phyloP scores from a whole-genome alignment of 441 rosid genomes.

The Pelargonium citronellum region DNA sequence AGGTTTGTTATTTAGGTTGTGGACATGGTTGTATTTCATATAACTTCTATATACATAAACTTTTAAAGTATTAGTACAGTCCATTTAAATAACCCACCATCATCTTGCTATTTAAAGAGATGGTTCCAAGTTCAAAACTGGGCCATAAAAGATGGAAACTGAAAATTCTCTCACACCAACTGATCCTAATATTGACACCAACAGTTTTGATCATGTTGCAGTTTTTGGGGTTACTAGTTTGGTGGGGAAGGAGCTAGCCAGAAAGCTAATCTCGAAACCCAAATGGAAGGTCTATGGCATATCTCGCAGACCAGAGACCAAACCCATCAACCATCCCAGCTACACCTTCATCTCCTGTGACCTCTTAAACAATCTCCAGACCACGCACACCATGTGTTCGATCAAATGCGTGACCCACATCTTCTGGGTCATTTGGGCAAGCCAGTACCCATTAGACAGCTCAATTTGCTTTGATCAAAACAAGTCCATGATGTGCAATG shows the following conservation, averaged over 20 bases:
- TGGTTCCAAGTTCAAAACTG: background rate
- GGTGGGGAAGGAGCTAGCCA: conserved; percentile 51
- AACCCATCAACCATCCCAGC: conserved; percentile 28
- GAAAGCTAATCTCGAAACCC: conserved; percentile 30
- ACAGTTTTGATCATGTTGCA: conserved; percentile 30
- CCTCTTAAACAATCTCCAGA: conserved; percentile 52
- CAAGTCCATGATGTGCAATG: conserved; percentile 61
- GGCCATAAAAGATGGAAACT: background rate
- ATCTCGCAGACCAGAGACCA: conserved; percentile 41
- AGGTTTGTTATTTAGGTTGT: no score
- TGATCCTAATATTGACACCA: background rate
- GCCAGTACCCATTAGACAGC: conserved; percentile 46
- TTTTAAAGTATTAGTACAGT: no score
- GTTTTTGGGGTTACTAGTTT: conserved; percentile 53
- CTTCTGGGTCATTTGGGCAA: conserved; percentile 86
- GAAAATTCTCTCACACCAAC: background rate
- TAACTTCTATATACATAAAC: no score
- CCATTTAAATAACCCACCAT: background rate
- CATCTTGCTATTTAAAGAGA: background rate
- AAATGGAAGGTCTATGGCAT: conserved; percentile 60
- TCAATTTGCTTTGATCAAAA: conserved; percentile 60
- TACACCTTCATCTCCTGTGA: conserved; percentile 77
- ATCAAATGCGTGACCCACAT: conserved; percentile 54
- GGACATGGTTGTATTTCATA: no score
- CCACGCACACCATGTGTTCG: conserved; percentile 33